Evolutionary conservation across 208 protist species (phyloP).

Genomic region (Acanthamoeba royreba): DNA sequence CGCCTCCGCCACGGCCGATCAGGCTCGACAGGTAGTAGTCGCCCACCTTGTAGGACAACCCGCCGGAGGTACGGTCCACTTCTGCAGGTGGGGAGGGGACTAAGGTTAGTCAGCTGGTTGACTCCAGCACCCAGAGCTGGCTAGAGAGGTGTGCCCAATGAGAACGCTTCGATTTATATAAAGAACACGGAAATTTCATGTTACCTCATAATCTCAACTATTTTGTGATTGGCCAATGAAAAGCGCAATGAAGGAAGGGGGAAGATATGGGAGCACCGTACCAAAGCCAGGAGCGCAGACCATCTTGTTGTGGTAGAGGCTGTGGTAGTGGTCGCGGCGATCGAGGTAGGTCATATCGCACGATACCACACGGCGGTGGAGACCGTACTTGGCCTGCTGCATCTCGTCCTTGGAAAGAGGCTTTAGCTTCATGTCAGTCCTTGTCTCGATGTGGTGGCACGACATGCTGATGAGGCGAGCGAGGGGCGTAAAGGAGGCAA

Average conservation of each 20-base stretch:
- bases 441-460: not conserved
- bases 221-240: too few species aligned
- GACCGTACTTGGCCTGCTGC: not conserved
- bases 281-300: constrained; percentile 5
- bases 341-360: constrained; percentile 20
- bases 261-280: not conserved
- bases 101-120: too few species aligned
- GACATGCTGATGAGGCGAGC: not conserved
- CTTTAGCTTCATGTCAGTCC: not conserved
- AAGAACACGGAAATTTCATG: not conserved
- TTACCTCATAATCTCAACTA: too few species aligned
- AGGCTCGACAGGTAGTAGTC: constrained; percentile 22
- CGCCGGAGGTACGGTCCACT: not conserved
- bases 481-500: not conserved
- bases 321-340: not conserved
- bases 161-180: too few species aligned
- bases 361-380: not conserved
- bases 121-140: too few species aligned
- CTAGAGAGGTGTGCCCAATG: too few species aligned
- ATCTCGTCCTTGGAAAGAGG: constrained; percentile 4
- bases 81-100: too few species aligned
- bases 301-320: constrained; percentile 12
- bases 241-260: too few species aligned
- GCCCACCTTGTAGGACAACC: not conserved
- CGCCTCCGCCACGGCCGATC: not conserved